These are phyloP conservation scores for Rhododendron ferrugineum DNA, from an alignment of 148 eudicot genomes.

Conservation along the genomic window DNA sequence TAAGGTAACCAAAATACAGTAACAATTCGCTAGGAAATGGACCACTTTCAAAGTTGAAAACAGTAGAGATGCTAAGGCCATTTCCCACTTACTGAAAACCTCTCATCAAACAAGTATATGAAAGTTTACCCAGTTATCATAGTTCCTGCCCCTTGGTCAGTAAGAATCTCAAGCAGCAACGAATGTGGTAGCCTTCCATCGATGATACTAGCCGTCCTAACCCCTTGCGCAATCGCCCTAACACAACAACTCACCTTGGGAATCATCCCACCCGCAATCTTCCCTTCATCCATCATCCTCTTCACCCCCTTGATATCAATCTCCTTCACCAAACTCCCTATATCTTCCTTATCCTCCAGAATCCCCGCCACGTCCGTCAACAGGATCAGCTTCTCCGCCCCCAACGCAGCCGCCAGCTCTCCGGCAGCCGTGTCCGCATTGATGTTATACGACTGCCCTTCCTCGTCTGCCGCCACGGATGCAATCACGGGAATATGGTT, in stretches of 20 bases:
- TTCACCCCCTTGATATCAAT: slow-evolving; percentile 70
- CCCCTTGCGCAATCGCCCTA: slow-evolving; percentile 74
- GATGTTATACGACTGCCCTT: slow-evolving; percentile 65
- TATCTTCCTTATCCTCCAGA: slow-evolving; percentile 50
- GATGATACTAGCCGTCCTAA: slow-evolving; percentile 69
- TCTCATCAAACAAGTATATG: not conserved
- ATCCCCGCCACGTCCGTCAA: slow-evolving; percentile 85
- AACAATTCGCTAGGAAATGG: not conserved
- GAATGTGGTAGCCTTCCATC: slow-evolving; percentile 75
- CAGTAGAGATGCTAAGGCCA: not conserved
- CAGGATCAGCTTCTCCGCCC: slow-evolving; percentile 78
- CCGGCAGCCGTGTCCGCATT: slow-evolving; percentile 87
- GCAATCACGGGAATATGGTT: slow-evolving; percentile 69
- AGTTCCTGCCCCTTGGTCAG: slow-evolving; percentile 85
- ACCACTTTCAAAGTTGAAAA: not conserved
- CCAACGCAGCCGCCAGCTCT: slow-evolving; percentile 68
- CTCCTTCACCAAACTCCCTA: slow-evolving; percentile 60
- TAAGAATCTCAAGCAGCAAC: slow-evolving; percentile 60
- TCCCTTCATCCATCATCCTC: slow-evolving; percentile 65
- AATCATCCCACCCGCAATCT: slow-evolving; percentile 84
- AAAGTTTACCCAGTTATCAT: slow-evolving; percentile 64
- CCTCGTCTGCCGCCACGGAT: slow-evolving; percentile 63
- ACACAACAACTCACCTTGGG: slow-evolving; percentile 83
- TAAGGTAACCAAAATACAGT: not conserved
- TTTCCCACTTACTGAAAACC: not conserved